These are phyloP conservation scores for Cyclocybe cylindracea DNA, from an alignment of 768 basidiomycete genomes.

Conservation along the genomic window DNA sequence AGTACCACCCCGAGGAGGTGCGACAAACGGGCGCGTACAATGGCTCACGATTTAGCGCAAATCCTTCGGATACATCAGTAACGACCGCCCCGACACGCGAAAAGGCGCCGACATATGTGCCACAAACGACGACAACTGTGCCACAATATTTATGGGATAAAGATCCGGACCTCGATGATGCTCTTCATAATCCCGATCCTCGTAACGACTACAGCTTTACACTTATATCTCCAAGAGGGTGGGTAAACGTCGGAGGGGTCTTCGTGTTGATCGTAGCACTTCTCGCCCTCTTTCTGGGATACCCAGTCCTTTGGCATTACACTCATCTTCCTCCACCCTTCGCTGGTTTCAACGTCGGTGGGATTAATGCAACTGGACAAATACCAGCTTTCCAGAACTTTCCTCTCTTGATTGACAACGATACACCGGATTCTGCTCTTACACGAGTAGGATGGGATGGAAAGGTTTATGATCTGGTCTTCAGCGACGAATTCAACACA, in stretches of 20 bases:
- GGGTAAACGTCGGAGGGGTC: conserved; percentile 77
- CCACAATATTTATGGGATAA: conserved; percentile 79
- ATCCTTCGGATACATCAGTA: conserved; percentile 39
- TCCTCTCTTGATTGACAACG: conserved; percentile 71
- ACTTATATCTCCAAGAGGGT: conserved; percentile 80
- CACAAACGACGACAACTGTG: conserved; percentile 58
- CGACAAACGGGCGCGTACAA: conserved; percentile 47
- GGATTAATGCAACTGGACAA: conserved; percentile 86
- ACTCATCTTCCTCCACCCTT: conserved; percentile 30
- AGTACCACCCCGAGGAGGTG: conserved; percentile 60
- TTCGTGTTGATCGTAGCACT: conserved; percentile 67
- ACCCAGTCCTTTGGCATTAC: conserved; percentile 74
- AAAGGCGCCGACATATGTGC: conserved; percentile 25
- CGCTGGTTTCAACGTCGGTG: conserved; percentile 83
- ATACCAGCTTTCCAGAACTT: conserved; percentile 74
- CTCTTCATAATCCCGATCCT: conserved; percentile 86
- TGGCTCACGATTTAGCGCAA: conserved; percentile 55
- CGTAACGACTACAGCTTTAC: conserved; percentile 67
- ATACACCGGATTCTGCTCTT: conserved; percentile 62
- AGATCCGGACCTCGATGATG: conserved; percentile 88
- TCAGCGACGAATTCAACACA: conserved; percentile 74
- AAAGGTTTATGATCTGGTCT: conserved; percentile 76
- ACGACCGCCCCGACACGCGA: conserved; percentile 24
- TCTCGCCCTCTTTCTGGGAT: conserved; percentile 83
- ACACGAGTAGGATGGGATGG: conserved; percentile 76